Evolutionary conservation across 1,284 basidiomycete genomes (phyloP), one percentile per base, ranked within the genome.

Genomic region (Schizopora paradoxa): DNA sequence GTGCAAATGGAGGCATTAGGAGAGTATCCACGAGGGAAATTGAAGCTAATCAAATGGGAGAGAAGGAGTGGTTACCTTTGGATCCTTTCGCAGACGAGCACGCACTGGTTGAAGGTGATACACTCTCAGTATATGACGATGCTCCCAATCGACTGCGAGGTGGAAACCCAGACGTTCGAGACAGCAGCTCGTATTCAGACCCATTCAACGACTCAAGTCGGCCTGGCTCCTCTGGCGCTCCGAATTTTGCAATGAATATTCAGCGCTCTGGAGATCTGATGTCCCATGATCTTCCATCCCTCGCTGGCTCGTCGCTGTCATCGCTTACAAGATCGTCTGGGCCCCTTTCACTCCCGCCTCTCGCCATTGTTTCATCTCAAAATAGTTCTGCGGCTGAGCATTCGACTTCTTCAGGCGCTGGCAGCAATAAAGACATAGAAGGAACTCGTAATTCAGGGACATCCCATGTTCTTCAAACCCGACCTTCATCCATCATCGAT

Each of bases 201-300:
- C 79, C 79, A 2, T 82, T 81, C 53, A 61, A 67, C 4, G 78
- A 82, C 56, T 66, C n/a, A n/a, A n/a, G n/a, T n/a, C n/a, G n/a
- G n/a, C n/a, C n/a, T n/a, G n/a, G n/a, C n/a, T n/a, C n/a, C n/a
- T n/a, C n/a, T n/a, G n/a, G n/a, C n/a, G n/a, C n/a, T n/a, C n/a
- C n/a, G n/a, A n/a, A n/a, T n/a, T n/a, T n/a, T n/a, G n/a, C n/a
- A n/a, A n/a, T n/a, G n/a, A n/a, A n/a, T n/a, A n/a, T n/a, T n/a
- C n/a, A n/a, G n/a, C n/a, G n/a, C n/a, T n/a, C n/a, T 13, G 5
- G 41, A 43, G 13, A 19, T 38, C 23, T 54, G 46, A 0, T 45
- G 45, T 3, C 58, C 56, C 7, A 51, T 54, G 31, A 50, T 64
- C 26, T 48, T 50, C 11, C 57, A 51, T 27, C 56, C 56, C 14